A percentile compares a stretch with the other conserved stretches of the same genome.
These are phyloP conservation scores for Geoglossum cookeanum DNA, from an alignment of 2,329 filamentous ascomycete species.

Conservation along the genomic window DNA sequence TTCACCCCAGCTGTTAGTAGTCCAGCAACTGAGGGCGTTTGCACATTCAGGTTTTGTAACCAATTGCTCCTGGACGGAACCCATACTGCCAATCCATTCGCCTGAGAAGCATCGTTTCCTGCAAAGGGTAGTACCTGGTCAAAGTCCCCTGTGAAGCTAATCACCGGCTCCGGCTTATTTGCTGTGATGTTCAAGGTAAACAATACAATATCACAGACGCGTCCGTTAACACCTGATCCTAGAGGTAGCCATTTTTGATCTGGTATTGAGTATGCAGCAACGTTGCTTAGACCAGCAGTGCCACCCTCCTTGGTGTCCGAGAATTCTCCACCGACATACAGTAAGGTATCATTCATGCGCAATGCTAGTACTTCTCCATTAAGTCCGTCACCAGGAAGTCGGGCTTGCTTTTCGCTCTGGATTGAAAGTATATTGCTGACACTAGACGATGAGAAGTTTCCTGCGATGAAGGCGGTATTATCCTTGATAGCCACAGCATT, in stretches of 20 bases:
- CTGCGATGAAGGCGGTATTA: constrained; percentile 55
- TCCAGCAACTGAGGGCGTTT: constrained; percentile 49
- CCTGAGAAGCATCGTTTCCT: constrained; percentile 38
- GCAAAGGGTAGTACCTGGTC: constrained; percentile 49
- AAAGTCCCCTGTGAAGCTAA: constrained; percentile 70
- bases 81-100: constrained; percentile 75
- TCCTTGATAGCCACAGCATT: constrained; percentile 45
- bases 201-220: constrained; percentile 54
- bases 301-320: constrained; percentile 47
- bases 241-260: constrained; percentile 57
- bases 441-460: constrained; percentile 56
- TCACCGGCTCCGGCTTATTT: constrained; percentile 47
- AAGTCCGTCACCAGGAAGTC: constrained; percentile 51
- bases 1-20: constrained; percentile 52
- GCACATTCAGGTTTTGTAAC: constrained; percentile 57
- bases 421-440: constrained; percentile 65
- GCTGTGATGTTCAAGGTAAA: constrained; percentile 61
- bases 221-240: constrained; percentile 70
- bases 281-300: constrained; percentile 46
- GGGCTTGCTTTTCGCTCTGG: constrained; percentile 38
- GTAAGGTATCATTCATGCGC: constrained; percentile 40
- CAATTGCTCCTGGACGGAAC: constrained; percentile 70
- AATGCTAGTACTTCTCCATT: constrained; percentile 61
- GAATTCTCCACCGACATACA: constrained; percentile 79
- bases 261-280: constrained; percentile 55